Conservation (phyloP, 2,329 filamentous ascomycete species). For the Ophiostoma ulmi region DNA sequence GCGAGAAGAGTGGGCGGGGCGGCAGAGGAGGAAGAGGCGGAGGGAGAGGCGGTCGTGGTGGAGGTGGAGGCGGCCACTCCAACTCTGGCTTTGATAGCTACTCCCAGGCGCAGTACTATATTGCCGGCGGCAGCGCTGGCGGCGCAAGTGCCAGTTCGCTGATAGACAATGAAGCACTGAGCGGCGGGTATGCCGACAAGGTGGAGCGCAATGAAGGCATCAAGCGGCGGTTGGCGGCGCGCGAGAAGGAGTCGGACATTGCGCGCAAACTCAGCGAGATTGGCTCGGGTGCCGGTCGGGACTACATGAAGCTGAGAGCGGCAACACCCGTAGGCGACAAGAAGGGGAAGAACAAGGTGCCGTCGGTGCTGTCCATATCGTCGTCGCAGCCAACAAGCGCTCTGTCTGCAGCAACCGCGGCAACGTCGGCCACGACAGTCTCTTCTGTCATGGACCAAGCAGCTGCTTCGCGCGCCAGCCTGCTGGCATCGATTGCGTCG, state of each 20-base stretch:
- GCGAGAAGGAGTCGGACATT: slow-evolving; percentile 68
- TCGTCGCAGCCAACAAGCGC: slow-evolving; percentile 18
- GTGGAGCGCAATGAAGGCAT: slow-evolving; percentile 61
- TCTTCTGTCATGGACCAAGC: slow-evolving; percentile 26
- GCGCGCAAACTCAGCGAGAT: slow-evolving; percentile 61
- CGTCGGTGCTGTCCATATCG: slow-evolving; percentile 8
- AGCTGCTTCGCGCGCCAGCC: slow-evolving; percentile 24
- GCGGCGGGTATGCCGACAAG: slow-evolving; percentile 49
- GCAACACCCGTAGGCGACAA: neutral
- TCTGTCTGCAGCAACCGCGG: slow-evolving; percentile 15
- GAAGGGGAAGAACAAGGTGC: slow-evolving; percentile 2
- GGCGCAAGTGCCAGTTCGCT: slow-evolving; percentile 47
- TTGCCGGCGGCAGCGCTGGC: slow-evolving; percentile 35
- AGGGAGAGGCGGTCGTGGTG: slow-evolving; percentile 39
- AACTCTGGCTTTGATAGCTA: slow-evolving; percentile 52
- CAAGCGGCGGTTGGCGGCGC: slow-evolving; percentile 57
- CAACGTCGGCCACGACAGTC: slow-evolving; percentile 14
- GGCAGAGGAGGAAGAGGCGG: slow-evolving; percentile 44
- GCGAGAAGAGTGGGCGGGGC: slow-evolving; percentile 38
- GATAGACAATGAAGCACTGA: slow-evolving; percentile 42
- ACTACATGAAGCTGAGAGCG: slow-evolving; percentile 54
- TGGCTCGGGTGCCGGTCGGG: slow-evolving; percentile 61
- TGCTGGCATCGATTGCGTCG: slow-evolving; percentile 24
- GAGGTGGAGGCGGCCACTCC: slow-evolving; percentile 45
- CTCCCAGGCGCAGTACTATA: slow-evolving; percentile 54